phyloP scores from a whole-genome alignment of 768 basidiomycete genomes.

The Auriscalpium orientale region DNA sequence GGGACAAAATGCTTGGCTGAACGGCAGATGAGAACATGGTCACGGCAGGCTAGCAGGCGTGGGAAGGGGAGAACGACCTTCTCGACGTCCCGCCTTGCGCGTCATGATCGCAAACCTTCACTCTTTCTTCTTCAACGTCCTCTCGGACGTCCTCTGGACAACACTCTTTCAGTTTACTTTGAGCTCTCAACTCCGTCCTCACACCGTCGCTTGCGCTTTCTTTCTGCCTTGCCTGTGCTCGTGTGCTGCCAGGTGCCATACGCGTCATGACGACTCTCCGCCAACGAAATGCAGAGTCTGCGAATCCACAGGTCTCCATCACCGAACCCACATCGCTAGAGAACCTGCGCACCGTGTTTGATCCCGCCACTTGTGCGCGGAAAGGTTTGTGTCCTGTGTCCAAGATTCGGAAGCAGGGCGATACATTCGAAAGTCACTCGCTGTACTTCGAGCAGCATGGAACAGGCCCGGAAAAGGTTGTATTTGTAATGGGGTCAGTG shows the following conservation, averaged over 20 bases:
- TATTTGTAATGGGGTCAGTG: slow-evolving; percentile 69
- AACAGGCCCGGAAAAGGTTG: slow-evolving; percentile 49
- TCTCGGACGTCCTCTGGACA: too few species aligned
- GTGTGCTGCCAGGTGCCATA: too few species aligned
- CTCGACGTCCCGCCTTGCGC: too few species aligned
- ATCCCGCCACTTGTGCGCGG: slow-evolving; percentile 50
- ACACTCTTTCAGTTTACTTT: too few species aligned
- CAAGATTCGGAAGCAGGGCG: slow-evolving; percentile 33
- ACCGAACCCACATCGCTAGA: not conserved
- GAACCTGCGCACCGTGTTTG: slow-evolving; percentile 41
- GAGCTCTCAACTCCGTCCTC: too few species aligned
- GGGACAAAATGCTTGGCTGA: slow-evolving; percentile 57
- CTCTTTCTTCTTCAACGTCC: too few species aligned
- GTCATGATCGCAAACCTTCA: too few species aligned
- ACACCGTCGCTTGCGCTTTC: too few species aligned
- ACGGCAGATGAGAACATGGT: slow-evolving; percentile 50
- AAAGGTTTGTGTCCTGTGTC: slow-evolving; percentile 77
- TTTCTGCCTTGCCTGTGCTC: too few species aligned
- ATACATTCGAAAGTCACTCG: slow-evolving; percentile 56
- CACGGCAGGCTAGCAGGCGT: too few species aligned
- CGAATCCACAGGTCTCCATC: not conserved
- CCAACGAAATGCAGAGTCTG: not conserved
- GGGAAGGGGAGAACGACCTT: too few species aligned
- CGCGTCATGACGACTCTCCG: not conserved
- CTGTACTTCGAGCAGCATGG: slow-evolving; percentile 81